Evolutionary conservation across 805 yeast genomes (phyloP).

Genomic region (Tetrapisispora nanseiensis): DNA sequence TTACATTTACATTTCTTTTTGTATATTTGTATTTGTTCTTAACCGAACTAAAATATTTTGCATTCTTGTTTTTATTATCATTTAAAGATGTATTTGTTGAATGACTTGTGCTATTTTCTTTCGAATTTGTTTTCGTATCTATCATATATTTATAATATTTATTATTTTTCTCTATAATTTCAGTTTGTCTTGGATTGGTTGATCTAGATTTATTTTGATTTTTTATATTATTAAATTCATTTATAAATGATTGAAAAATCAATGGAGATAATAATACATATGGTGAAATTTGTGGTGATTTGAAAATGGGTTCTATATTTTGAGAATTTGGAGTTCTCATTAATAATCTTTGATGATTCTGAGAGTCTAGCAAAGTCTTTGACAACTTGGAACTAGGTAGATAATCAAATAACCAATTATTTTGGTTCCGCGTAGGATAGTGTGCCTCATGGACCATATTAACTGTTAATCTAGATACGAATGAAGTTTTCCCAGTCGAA

Average conservation of each 20-base stretch:
- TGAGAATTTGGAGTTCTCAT: conserved; percentile 26
- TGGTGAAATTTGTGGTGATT: conserved; percentile 24
- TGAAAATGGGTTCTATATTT: conserved; percentile 22
- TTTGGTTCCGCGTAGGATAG: conserved; percentile 61
- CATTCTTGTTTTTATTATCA: neutral
- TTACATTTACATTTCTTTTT: neutral
- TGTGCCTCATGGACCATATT: conserved; percentile 54
- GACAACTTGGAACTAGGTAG: conserved; percentile 34
- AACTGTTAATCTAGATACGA: conserved; percentile 39
- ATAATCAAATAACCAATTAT: conserved; percentile 49
- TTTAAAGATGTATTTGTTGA: neutral
- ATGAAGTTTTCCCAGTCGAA: conserved; percentile 51
- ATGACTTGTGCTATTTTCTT: neutral
- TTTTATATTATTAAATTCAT: conserved; percentile 13
- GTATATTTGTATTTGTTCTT: neutral
- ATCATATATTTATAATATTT: conserved; percentile 7
- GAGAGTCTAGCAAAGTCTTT: conserved; percentile 38
- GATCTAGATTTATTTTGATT: conserved; percentile 1
- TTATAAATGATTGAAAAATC: conserved; percentile 29
- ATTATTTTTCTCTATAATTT: conserved; percentile 7
- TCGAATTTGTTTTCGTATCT: neutral
- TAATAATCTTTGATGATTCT: conserved; percentile 34
- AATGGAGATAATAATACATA: conserved; percentile 31
- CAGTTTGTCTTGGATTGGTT: conserved; percentile 7
- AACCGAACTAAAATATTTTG: neutral